Evolutionary conservation across 2,329 filamentous ascomycete genomes (phyloP).

Genomic region (Aspergillus bombycis): DNA sequence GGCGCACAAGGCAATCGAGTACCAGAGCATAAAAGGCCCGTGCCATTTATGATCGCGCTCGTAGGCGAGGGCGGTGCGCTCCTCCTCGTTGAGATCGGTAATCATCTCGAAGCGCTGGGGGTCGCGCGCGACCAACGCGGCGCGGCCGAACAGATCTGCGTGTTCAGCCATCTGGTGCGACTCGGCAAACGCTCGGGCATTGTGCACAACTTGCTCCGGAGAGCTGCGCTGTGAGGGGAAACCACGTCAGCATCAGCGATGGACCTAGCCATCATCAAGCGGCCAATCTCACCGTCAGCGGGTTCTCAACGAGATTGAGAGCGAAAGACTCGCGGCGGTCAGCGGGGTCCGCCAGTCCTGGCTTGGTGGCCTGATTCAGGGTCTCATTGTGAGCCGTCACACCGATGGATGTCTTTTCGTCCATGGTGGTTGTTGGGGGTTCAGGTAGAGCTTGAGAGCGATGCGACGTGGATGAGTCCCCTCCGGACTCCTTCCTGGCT

Average conservation of each 20-base stretch:
- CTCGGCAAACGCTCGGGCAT: slow-evolving; percentile 37
- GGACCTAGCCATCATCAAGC: background rate
- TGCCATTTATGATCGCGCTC: slow-evolving; percentile 53
- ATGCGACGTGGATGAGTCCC: background rate
- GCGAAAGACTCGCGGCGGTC: slow-evolving; percentile 46
- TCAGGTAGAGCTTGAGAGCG: background rate
- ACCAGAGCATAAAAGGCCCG: slow-evolving; percentile 50
- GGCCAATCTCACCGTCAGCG: slow-evolving; percentile 43
- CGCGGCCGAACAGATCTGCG: slow-evolving; percentile 39
- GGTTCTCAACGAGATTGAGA: slow-evolving; percentile 53
- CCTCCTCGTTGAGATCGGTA: slow-evolving; percentile 43
- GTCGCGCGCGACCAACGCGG: slow-evolving; percentile 41
- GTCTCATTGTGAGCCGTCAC: slow-evolving; percentile 12
- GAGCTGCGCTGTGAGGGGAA: slow-evolving; percentile 32
- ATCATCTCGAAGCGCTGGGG: slow-evolving; percentile 30
- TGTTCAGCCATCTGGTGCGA: slow-evolving; percentile 39
- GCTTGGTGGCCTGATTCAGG: background rate
- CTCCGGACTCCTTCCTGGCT: background rate
- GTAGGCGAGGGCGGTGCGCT: slow-evolving; percentile 46
- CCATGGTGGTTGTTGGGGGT: slow-evolving; percentile 10
- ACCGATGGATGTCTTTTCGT: slow-evolving; percentile 11
- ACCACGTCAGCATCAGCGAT: background rate
- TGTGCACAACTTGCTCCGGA: slow-evolving; percentile 32
- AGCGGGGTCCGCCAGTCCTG: slow-evolving; percentile 4
- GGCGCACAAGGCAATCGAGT: slow-evolving; percentile 53